Evolutionary conservation across 345 rosid species (phyloP), one percentile per base, ranked within the genome.

Genomic region (Hevea brasiliensis): DNA sequence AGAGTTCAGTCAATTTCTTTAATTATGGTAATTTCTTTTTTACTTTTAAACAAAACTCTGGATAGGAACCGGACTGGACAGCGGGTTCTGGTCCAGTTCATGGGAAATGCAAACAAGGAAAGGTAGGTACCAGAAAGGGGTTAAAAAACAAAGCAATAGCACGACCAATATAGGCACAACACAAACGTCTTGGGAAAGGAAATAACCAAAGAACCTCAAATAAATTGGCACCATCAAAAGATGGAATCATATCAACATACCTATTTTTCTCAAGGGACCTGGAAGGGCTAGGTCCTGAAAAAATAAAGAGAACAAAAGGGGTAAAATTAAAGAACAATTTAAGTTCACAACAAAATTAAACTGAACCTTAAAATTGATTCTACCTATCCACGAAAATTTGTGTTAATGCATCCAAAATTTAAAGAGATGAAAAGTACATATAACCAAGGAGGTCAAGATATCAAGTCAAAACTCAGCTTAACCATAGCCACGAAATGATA

Each of bases 261-360:
- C 87, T 84, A 76, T 68, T 84, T 62, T 74, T 87, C 65, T 88
- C 93, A 75, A 79, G 78, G 29, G 90, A 79, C 80, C 84, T 86
- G 57, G 83, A 74, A 77, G 83, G 83, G 81, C 92, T 90, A 69
- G 79, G 81, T 77, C 92, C 99, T 95, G 90, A 85, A 85, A 63
- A 15, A 56, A 73, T 2, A 48, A 58, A 44, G 47, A 45, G 20
- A 42, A 56, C 24, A 45, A 35, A 21, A 62, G 26, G 6, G 24
- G 24, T n/a, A 56, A 41, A 54, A 55, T 29, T 54, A 32, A 69
- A n/a, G 37, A 12, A 27, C 26, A 9, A 9, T 29, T 51, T 13
- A 32, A 14, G 18, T 67, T 35, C 44, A 3, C 23, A 48, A 27
- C 18, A 48, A 27, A 50, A 67, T 26, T 4, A 50, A 18, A 2